Evolutionary conservation across 352 stramenopile genomes (phyloP).

Genomic region (Globisporangium cylindrosporum): DNA sequence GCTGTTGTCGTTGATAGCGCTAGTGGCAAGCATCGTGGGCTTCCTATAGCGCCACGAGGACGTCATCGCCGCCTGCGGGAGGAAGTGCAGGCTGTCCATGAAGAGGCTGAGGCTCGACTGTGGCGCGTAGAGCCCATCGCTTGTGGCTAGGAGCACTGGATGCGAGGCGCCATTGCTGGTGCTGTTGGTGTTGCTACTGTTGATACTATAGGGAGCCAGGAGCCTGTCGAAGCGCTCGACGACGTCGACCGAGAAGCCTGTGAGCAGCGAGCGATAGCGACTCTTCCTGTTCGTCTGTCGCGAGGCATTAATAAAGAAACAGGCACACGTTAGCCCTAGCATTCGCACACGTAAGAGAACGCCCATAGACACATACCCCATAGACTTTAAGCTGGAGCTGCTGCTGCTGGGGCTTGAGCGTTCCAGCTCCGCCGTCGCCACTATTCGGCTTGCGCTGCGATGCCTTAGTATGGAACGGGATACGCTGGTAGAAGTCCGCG

Average conservation of each 20-base stretch:
- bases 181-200: background rate
- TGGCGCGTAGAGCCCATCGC: slow-evolving; percentile 4
- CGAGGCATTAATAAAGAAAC: background rate
- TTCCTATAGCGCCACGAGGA: slow-evolving; percentile 10
- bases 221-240: slow-evolving; percentile 10
- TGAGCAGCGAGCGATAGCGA: slow-evolving; percentile 13
- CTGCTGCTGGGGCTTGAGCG: slow-evolving; percentile 10
- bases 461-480: background rate
- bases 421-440: background rate
- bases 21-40: background rate
- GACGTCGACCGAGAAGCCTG: slow-evolving; percentile 19
- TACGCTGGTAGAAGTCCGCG: slow-evolving; percentile 11
- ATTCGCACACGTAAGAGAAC: background rate
- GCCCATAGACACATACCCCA: background rate
- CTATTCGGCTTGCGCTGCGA: slow-evolving; percentile 10
- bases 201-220: background rate
- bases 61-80: background rate
- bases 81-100: slow-evolving; percentile 8
- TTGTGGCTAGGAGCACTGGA: background rate
- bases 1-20: background rate
- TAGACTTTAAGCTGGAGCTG: slow-evolving; percentile 11
- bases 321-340: background rate
- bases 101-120: slow-evolving; percentile 10
- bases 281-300: slow-evolving; percentile 15
- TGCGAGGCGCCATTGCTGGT: background rate